Evolutionary conservation across 345 rosid genomes (phyloP), one percentile per base, ranked within the genome.

Genomic region (Theobroma cacao): DNA sequence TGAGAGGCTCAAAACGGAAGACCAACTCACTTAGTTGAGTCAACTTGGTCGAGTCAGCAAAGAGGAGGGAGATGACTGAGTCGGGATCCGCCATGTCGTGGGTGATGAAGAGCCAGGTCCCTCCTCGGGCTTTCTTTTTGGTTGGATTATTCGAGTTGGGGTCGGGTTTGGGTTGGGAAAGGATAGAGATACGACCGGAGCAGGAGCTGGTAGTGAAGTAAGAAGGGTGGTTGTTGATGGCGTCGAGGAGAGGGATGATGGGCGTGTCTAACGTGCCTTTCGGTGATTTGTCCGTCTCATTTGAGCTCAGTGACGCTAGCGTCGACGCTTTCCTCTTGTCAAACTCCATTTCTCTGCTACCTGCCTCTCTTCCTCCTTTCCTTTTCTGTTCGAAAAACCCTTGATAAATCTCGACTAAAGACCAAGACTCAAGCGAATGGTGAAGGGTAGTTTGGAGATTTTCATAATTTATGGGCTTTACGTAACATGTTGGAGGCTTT

Each of bases 121-220:
- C 98, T 4, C 98, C 98, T 20, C 94, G 88, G 53, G 98, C 94
- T 85, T 93, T 93, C 84, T 88, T 90, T 80, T 83, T 75, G 22
- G 62, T 78, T 63, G 80, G 12, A 50, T 77, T 2, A 24, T 70
- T 67, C 20, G 62, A 12, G 67, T 82, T 52, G 3, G 78, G 58
- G 40, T 36, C 38, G 47, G 80, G 69, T 62, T 79, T 77, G 26
- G 99, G 97, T 5, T 91, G 95, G 41, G 97, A 88, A 67, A 93
- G 90, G 80, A 95, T 88, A 15, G 98, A 95, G 86, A 95, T 86
- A 31, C 98, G 97, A 69, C 97, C 99, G 77, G 97, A 93, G 88
- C 98, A 95, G 33, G 98, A 93, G 75, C 98, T 92, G 69, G 98
- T 95, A 74, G 98, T 95, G 91, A 87, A 95, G 91, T 86, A 95